Conservation (phyloP, 495 filamentous ascomycete genomes). For the Xylaria intraflava region DNA sequence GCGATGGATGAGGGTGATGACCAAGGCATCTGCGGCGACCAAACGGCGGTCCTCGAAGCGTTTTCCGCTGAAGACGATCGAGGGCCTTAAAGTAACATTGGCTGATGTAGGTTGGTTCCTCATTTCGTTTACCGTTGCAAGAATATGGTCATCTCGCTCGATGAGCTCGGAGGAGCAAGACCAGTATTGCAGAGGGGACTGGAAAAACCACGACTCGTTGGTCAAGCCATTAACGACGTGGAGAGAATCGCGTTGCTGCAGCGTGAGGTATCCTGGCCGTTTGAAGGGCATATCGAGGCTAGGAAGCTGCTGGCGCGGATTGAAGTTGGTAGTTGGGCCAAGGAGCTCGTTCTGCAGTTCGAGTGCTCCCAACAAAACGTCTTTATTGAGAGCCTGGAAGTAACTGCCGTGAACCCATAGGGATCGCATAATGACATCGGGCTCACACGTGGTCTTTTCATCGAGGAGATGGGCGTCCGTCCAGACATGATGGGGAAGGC, state of each 20-base stretch:
- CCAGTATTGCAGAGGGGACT: conserved; percentile 72
- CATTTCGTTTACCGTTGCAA: conserved; percentile 56
- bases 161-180: conserved; percentile 53
- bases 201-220: conserved; percentile 55
- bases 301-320: conserved; percentile 28
- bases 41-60: conserved; percentile 55
- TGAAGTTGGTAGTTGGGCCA: conserved; percentile 46
- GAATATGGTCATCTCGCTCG: conserved; percentile 49
- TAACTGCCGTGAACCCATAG: conserved; percentile 57
- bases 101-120: conserved; percentile 49
- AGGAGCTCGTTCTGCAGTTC: conserved; percentile 56
- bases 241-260: conserved; percentile 39
- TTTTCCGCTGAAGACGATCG: conserved; percentile 69
- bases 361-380: conserved; percentile 55
- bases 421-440: conserved; percentile 52
- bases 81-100: conserved; percentile 63
- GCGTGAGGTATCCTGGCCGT: conserved; percentile 26
- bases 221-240: conserved; percentile 47
- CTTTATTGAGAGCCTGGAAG: conserved; percentile 59
- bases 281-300: conserved; percentile 16
- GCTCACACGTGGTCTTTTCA: conserved; percentile 28
- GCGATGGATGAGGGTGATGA: conserved; percentile 63
- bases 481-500: conserved; percentile 70
- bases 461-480: conserved; percentile 58
- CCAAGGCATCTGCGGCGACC: conserved; percentile 62